Base-by-base conservation (phyloP, 495 filamentous ascomycete species). In the Tuber indicum region DNA sequence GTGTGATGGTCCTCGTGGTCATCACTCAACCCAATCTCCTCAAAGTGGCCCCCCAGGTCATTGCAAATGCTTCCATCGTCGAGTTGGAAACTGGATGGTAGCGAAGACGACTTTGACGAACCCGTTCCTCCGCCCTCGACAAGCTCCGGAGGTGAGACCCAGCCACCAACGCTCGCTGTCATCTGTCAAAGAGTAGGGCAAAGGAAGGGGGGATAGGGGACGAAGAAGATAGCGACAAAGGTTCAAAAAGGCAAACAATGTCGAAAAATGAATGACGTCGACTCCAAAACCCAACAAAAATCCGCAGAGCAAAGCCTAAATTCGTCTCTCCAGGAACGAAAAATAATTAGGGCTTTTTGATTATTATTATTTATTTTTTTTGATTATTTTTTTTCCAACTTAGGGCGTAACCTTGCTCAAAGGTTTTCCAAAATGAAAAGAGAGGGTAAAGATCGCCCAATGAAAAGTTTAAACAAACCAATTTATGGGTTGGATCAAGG, bases 1-100 rank as follows among this genome's bases (percentile, higher is more conserved):
- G 62, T 62, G 43, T 32, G n/a, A 32, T 73, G 23, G 43, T 73
- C 73, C 5, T 77, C 79, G 47, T 79, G 62, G 21, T 83, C 75
- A 81, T 97, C 94, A 71, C 92, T 89, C 12, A 99, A 88, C 16
- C 92, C 92, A 79, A 98, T 97, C 72, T 98, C 96, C 84, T 99
- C 96, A 81, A 98, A 98, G 81, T 98, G 91, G 72, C 88, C 88
- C 62, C 88, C 88, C 62, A 90, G 88, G 82, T 95, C 91, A 46
- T 89, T 88, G 66, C 92, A 87, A 76, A 88, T 88, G 75, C 87
- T 88, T 75, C 90, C 89, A 44, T 90, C 88, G 79, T 91, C 92
- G 66, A 91, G 91, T 70, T 90, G 89, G 43, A 92, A 90, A 21
- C 91, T 92, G 23, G 92, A 96, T 79, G 90, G 91, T 76, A 94